Conservation (phyloP, 2,329 filamentous ascomycete genomes). For the Raffaelea albimanens region DNA sequence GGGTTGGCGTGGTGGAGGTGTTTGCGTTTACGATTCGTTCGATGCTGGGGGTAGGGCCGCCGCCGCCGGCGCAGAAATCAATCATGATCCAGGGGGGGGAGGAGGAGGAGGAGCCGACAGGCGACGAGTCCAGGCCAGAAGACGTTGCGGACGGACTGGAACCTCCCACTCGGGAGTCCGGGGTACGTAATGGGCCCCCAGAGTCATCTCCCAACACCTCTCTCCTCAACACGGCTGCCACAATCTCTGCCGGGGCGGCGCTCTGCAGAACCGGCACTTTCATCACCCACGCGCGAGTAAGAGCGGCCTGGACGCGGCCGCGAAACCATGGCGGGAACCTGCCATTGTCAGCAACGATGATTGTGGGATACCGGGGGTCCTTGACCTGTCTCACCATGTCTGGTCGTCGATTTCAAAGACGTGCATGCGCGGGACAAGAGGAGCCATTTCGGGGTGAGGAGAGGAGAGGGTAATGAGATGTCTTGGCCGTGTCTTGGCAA, state of each 20-base stretch:
- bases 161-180: too few relatives aligned
- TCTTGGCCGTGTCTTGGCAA: too few relatives aligned
- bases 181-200: neutral
- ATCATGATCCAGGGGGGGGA: slow-evolving; percentile 52
- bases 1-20: slow-evolving; percentile 13
- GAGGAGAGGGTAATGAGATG: neutral
- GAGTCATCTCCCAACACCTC: slow-evolving; percentile 3
- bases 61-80: slow-evolving; percentile 68
- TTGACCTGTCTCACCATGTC: slow-evolving; percentile 38
- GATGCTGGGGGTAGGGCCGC: slow-evolving; percentile 59
- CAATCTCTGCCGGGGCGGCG: slow-evolving; percentile 48
- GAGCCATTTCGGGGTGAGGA: slow-evolving; percentile 8
- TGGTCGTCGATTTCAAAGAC: slow-evolving; percentile 62
- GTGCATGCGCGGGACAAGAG: slow-evolving; percentile 41
- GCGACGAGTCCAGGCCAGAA: neutral
- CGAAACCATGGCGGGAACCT: slow-evolving; percentile 61
- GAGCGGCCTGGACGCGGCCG: slow-evolving; percentile 52
- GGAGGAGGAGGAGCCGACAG: slow-evolving; percentile 23
- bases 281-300: slow-evolving; percentile 55
- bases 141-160: too few relatives aligned
- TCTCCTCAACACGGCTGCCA: slow-evolving; percentile 41
- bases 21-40: slow-evolving; percentile 48
- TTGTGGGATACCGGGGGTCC: neutral
- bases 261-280: slow-evolving; percentile 48
- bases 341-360: neutral